These are phyloP conservation scores for Cryptococcus deneoformans DNA, from an alignment of 1,284 basidiomycete genomes.

Conservation along the genomic window DNA sequence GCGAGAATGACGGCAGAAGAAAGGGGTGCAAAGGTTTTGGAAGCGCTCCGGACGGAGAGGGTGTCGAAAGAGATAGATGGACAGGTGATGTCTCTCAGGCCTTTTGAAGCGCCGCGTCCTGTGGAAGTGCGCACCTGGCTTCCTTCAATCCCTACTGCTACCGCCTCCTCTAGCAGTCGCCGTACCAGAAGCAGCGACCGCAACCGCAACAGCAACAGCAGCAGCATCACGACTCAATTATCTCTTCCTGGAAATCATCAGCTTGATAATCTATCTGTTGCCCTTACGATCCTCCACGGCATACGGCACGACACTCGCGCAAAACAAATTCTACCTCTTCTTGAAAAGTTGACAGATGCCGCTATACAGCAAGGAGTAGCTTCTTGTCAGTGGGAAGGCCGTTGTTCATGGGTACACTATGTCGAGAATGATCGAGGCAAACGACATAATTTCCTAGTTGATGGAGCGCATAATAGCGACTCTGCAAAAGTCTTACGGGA, in stretches of 20 bases:
- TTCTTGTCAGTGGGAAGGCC: slow-evolving; percentile 70
- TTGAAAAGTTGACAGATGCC: slow-evolving; percentile 52
- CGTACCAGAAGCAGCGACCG: background rate
- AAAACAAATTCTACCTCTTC: slow-evolving; percentile 32
- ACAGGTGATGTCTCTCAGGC: slow-evolving; percentile 33
- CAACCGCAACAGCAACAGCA: background rate
- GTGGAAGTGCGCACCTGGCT: slow-evolving; percentile 18
- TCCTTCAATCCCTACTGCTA: slow-evolving; percentile 4
- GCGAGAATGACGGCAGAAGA: slow-evolving; percentile 51
- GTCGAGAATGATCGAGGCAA: slow-evolving; percentile 26
- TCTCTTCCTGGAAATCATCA: slow-evolving; percentile 80
- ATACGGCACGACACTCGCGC: slow-evolving; percentile 56
- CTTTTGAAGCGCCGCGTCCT: slow-evolving; percentile 23
- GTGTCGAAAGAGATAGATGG: background rate
- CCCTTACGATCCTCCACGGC: slow-evolving; percentile 62
- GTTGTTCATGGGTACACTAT: slow-evolving; percentile 68
- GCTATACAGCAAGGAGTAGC: slow-evolving; percentile 61
- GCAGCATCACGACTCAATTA: slow-evolving; percentile 23
- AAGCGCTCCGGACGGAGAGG: slow-evolving; percentile 13
- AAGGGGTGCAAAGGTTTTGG: slow-evolving; percentile 29
- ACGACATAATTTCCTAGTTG: slow-evolving; percentile 61
- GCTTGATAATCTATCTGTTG: slow-evolving; percentile 71
- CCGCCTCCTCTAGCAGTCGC: background rate
- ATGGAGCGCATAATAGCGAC: slow-evolving; percentile 94
- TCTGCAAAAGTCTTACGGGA: slow-evolving; percentile 67